Evolutionary conservation across 176 grass and related monocot genomes (phyloP).

Genomic region (Areca catechu): DNA sequence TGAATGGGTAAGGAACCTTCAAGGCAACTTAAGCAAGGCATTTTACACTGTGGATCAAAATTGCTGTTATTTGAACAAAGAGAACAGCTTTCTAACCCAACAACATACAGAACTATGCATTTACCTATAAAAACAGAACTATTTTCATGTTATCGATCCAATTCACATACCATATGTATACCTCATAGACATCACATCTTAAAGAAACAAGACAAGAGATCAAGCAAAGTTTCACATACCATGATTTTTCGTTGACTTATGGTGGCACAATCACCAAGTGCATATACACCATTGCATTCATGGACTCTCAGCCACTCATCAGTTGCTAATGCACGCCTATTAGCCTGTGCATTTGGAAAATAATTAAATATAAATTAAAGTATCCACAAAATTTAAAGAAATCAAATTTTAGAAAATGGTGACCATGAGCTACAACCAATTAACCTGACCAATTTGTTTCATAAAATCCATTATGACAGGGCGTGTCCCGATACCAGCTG

Average conservation of each 20-base stretch:
- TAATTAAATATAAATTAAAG: slow-evolving; percentile 10
- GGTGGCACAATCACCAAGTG: slow-evolving; percentile 93
- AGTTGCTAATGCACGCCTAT: slow-evolving; percentile 66
- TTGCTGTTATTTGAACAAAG: too few relatives aligned
- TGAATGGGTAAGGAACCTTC: too few relatives aligned
- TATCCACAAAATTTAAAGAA: slow-evolving; percentile 1
- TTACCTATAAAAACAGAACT: too few relatives aligned
- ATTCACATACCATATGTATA: too few relatives aligned
- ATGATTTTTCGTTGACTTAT: slow-evolving; percentile 92
- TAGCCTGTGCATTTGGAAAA: slow-evolving; percentile 26
- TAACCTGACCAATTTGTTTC: slow-evolving; percentile 97
- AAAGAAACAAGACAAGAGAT: not conserved
- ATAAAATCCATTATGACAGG: slow-evolving; percentile 86
- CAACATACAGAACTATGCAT: too few relatives aligned
- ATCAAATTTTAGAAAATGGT: not conserved
- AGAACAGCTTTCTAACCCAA: too few relatives aligned
- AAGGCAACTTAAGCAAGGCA: too few relatives aligned
- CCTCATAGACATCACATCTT: too few relatives aligned
- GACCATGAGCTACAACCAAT: not conserved
- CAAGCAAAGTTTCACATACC: slow-evolving; percentile 23
- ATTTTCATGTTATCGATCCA: too few relatives aligned
- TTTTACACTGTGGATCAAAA: too few relatives aligned
- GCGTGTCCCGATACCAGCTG: slow-evolving; percentile 81
- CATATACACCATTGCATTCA: slow-evolving; percentile 71
- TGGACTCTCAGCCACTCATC: slow-evolving; percentile 92